Evolutionary conservation across 768 basidiomycete genomes (phyloP), one percentile per base, ranked within the genome.

Genomic region (Boletus subcaerulescens): DNA sequence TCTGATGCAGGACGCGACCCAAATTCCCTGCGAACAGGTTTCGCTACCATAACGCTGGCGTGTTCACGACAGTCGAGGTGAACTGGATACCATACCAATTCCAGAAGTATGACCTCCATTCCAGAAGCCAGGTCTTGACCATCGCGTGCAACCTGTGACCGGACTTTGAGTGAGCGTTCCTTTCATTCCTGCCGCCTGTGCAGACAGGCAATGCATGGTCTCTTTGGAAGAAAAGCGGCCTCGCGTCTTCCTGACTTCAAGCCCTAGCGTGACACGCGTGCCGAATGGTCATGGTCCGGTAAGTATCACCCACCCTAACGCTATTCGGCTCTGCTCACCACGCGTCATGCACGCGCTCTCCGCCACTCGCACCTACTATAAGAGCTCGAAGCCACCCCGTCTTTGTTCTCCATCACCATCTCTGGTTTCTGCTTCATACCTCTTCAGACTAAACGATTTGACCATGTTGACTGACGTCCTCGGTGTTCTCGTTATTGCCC

Each of bases 401-500:
- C 50, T 47, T 50, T 42, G 49, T 52, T 58, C 49, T 51, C 57
- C 60, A 60, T 24, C 63, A 56, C 40, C 52, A 50, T 38, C 52
- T 59, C 50, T 58, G 45, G 54, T 58, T 62, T 60, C 58, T 36
- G 40, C 58, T 53, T 47, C 60, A 53, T 49, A 49, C 58, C 48
- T 49, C 50, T 29, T 59, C 54, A 22, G 55, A 58, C 48, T 20
- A 32, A 33, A 56, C 64, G 9, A 59, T 57, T 33, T 41, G 24
- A 58, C 26, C 42, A 62, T 56, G 45, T 65, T 71, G 69, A 59
- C 74, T 50, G 72, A 85, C 73, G 85, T 91, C 55, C 84, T 86
- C 64, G 89, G 89, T 74, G 87, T 85, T 65, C 79, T 91, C 62
- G 76, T 90, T 69, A 76, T 91, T 65, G 84, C 85, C 55, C 85